These are phyloP conservation scores for Paramecium caudatum DNA, from an alignment of 73 alveolate species.

Conservation along the genomic window DNA sequence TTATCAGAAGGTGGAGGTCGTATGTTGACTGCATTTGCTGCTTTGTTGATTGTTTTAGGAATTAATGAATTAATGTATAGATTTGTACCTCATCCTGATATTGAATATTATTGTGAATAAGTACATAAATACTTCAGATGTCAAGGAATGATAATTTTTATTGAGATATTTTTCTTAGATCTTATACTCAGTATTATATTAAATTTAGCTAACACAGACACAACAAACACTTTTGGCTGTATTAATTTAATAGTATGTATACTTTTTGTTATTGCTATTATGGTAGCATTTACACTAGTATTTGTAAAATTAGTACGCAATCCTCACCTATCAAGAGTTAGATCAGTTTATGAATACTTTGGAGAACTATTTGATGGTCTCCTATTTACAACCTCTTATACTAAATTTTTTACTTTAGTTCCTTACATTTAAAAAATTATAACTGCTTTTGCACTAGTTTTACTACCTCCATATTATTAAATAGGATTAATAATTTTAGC, in stretches of 20 bases:
- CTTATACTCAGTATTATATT: conserved; percentile 12
- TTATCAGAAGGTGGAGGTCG: conserved; percentile 64
- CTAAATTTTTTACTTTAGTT: conserved; percentile 50
- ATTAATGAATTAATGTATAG: conserved; percentile 1
- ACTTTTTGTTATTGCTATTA: background rate
- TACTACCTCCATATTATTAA: background rate
- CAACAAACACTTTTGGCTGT: background rate
- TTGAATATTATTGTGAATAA: conserved; percentile 52
- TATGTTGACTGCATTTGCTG: conserved; percentile 10
- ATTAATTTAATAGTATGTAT: background rate
- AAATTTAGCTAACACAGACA: background rate
- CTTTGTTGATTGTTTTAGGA: background rate
- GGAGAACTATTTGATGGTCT: conserved; percentile 63
- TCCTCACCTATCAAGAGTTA: conserved; percentile 25
- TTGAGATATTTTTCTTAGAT: conserved; percentile 57
- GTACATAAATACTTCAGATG: conserved; percentile 17
- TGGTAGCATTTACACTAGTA: background rate
- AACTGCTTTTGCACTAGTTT: background rate
- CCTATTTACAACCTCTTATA: conserved; percentile 9
- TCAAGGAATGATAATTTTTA: conserved; percentile 36
- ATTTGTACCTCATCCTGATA: background rate
- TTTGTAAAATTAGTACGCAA: conserved; percentile 1
- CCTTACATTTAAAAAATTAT: conserved; percentile 17
- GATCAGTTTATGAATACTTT: conserved; percentile 42
- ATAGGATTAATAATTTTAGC: background rate